Percentiles rank a stretch among this genome's conserved stretches.
Evolutionary conservation across 2,329 filamentous ascomycete genomes (phyloP).

Genomic region (Epichloe aotearoae): DNA sequence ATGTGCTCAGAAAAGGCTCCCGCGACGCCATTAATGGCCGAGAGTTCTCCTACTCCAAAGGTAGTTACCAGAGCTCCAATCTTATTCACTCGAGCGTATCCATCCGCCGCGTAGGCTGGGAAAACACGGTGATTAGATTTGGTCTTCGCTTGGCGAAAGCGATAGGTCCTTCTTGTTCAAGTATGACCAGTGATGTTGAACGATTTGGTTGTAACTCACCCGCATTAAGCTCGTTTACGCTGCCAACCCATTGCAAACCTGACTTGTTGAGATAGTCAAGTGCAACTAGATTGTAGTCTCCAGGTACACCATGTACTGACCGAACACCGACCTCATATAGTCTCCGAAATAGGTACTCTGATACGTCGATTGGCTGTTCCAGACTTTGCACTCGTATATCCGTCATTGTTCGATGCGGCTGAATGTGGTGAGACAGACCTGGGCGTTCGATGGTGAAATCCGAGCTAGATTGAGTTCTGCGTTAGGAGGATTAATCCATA

Average conservation of each 20-base stretch:
- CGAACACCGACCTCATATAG: constrained; percentile 50
- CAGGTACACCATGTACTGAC: constrained; percentile 56
- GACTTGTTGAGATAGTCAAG: constrained; percentile 51
- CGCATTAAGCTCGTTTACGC: constrained; percentile 61
- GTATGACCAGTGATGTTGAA: neutral
- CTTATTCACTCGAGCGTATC: constrained; percentile 61
- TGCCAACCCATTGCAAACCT: constrained; percentile 52
- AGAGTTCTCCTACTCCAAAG: constrained; percentile 64
- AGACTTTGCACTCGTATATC: constrained; percentile 31
- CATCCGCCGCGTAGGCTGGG: constrained; percentile 63
- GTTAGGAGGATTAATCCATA: neutral
- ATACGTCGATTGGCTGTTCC: constrained; percentile 42
- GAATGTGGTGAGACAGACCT: neutral
- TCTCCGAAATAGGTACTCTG: constrained; percentile 54
- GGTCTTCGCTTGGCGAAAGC: neutral
- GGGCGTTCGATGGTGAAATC: neutral
- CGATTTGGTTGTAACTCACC: constrained; percentile 27
- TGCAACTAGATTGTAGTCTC: constrained; percentile 59
- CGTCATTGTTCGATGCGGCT: constrained; percentile 10
- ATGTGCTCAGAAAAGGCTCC: constrained; percentile 64
- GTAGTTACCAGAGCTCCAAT: constrained; percentile 60
- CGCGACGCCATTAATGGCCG: constrained; percentile 58
- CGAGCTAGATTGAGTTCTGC: neutral
- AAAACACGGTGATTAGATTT: constrained; percentile 9
- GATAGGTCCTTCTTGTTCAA: neutral